Base-by-base conservation (phyloP, 805 yeast genomes). In the Candida sakaeoensis region DNA sequence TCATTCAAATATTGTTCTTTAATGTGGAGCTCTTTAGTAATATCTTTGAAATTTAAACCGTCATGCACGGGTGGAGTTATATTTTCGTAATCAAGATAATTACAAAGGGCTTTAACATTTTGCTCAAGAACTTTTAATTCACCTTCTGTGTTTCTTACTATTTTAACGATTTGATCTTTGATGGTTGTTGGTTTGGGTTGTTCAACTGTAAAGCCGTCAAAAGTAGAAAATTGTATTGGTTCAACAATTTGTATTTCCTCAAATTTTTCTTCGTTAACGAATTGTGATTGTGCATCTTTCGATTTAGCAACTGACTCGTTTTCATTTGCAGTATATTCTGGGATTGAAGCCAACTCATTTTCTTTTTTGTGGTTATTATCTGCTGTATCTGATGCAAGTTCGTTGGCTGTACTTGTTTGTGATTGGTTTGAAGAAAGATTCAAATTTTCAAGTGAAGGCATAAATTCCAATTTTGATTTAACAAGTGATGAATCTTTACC, bases 71-170 rank as follows among this genome's bases (percentile, higher is more conserved):
- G 30, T 16, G 37, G 37, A 5, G 22, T 24, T 18, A 36, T 19
- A 4, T 26, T 16, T 19, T 16, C 17, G 18, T 18, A 5, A 17
- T 33, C 33, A 12, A 36, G n/a, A 10, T 51, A 40, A 0, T 39
- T 24, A 2, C 24, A 31, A 7, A 60, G 35, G 6, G 38, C 18
- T 5, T 43, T 23, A 1, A 49, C 39, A 39, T 65, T 65, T 12
- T 35, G 25, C 8, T 48, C 39, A 15, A 63, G 45, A 7, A 60
- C 44, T 14, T 44, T 35, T 18, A 59, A 33, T n/a, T 58, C 45
- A 0, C 60, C 70, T 14, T 51, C 46, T 1, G 67, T 56, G 10
- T 41, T 41, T 30, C 51, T 48, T n/a, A 54, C 34, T 21, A 65
- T 55, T 33, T 54, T 52, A 4, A 37, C 31, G 14, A 55, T 52